phyloP scores from a whole-genome alignment of 2,329 filamentous ascomycete species.

The Hansfordia pulvinata region DNA sequence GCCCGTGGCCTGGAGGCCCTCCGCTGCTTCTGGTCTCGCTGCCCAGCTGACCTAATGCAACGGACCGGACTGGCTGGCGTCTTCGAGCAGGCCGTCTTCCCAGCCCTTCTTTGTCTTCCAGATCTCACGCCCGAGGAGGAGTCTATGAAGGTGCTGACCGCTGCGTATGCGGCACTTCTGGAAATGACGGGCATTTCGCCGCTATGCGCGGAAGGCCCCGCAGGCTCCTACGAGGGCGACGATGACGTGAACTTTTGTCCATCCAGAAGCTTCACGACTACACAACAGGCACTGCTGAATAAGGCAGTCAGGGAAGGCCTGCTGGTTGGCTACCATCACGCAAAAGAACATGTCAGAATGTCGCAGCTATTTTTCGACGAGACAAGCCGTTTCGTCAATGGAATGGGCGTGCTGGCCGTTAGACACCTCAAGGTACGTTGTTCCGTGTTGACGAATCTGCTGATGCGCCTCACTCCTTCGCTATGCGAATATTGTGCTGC shows the following conservation, averaged over 20 bases:
- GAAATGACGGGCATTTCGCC: slow-evolving; percentile 37
- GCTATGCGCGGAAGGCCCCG: too few species aligned
- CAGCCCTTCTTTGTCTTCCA: slow-evolving; percentile 65
- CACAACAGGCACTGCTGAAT: slow-evolving; percentile 33
- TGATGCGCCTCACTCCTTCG: slow-evolving; percentile 10
- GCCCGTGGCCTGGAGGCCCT: slow-evolving; percentile 41
- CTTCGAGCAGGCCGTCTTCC: slow-evolving; percentile 56
- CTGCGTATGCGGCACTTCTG: slow-evolving; percentile 55
- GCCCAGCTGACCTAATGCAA: slow-evolving; percentile 36
- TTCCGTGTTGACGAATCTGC: too few species aligned
- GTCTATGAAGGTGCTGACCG: slow-evolving; percentile 47
- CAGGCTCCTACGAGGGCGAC: slow-evolving; percentile 2
- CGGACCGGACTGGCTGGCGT: slow-evolving; percentile 53
- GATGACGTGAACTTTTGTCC: slow-evolving; percentile 7
- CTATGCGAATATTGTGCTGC: not conserved
- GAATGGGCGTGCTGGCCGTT: slow-evolving; percentile 46
- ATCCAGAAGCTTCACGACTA: too few species aligned
- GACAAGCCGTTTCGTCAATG: slow-evolving; percentile 32
- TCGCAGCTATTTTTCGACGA: slow-evolving; percentile 40
- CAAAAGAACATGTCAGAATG: slow-evolving; percentile 42
- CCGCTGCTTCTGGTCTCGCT: slow-evolving; percentile 36
- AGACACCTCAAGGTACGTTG: slow-evolving; percentile 55
- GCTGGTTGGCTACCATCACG: slow-evolving; percentile 40
- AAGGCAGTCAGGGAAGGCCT: slow-evolving; percentile 41
- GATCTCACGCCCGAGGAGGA: slow-evolving; percentile 62